phyloP scores from a whole-genome alignment of 192 early-diverging fungal species.

The Coemansia sp. region DNA sequence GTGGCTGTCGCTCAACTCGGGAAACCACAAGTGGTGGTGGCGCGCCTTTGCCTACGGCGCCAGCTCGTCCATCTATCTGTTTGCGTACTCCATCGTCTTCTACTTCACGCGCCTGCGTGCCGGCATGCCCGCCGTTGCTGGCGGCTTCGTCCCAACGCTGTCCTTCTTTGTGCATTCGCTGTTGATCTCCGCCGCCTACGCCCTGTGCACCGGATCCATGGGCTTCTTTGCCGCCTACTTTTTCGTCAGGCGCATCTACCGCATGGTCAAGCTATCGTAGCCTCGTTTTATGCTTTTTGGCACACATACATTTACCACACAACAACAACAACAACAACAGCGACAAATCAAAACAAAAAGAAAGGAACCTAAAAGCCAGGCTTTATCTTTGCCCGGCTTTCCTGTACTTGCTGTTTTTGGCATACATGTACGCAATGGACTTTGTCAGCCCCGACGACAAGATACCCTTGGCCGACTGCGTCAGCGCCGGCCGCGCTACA shows the following conservation, averaged over 20 bases:
- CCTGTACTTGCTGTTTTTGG: conserved; percentile 51
- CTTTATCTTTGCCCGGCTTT: neutral
- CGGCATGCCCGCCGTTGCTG: conserved; percentile 48
- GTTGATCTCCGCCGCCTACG: conserved; percentile 66
- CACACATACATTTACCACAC: neutral
- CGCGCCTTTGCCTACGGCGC: conserved; percentile 78
- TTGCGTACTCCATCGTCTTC: conserved; percentile 78
- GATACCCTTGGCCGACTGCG: conserved; percentile 91
- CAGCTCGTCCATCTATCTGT: conserved; percentile 77
- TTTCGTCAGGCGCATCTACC: conserved; percentile 49
- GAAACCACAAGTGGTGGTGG: conserved; percentile 95
- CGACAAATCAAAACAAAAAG: neutral
- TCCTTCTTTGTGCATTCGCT: conserved; percentile 77
- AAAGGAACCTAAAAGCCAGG: neutral
- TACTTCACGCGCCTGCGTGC: conserved; percentile 69
- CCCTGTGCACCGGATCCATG: conserved; percentile 53
- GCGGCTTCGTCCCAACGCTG: conserved; percentile 65
- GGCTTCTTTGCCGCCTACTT: conserved; percentile 56
- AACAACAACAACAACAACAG: neutral
- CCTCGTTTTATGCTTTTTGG: neutral
- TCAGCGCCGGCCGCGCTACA: conserved; percentile 78
- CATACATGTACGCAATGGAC: conserved; percentile 62
- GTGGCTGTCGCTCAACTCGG: conserved; percentile 67
- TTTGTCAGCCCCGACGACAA: conserved; percentile 81
- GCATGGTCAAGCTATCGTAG: conserved; percentile 38